Evolutionary conservation across 441 rosid genomes (phyloP).

Genomic region (Pelargonium australe): DNA sequence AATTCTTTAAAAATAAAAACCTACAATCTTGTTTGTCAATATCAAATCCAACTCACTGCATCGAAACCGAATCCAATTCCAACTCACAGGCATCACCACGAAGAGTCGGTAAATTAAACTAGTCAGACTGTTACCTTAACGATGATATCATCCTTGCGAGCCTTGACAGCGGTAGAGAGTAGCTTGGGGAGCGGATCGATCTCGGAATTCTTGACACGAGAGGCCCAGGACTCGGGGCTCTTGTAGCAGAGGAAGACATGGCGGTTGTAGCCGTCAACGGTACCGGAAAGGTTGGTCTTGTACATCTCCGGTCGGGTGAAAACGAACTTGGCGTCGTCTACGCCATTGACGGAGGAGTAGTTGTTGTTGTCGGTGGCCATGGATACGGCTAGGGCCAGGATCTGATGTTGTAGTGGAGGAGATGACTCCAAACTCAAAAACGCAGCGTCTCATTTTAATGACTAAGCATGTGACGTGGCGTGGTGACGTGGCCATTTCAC

Average conservation of each 20-base stretch:
- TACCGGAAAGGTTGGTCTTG: conserved; percentile 45
- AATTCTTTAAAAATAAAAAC: too few species aligned
- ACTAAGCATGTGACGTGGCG: too few species aligned
- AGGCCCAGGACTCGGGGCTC: conserved; percentile 51
- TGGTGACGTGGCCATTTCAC: too few species aligned
- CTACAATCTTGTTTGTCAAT: not conserved
- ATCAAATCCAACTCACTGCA: conserved; percentile 5
- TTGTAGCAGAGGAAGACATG: conserved; percentile 71
- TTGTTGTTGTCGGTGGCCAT: conserved; percentile 9
- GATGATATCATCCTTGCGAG: conserved; percentile 53
- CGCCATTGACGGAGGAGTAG: conserved; percentile 15
- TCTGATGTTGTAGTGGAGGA: too few species aligned
- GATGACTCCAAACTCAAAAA: too few species aligned
- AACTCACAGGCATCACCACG: not conserved
- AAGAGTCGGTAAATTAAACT: too few species aligned
- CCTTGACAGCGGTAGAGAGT: conserved; percentile 50
- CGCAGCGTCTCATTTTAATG: too few species aligned
- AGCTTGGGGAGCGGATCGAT: conserved; percentile 56
- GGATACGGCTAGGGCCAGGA: too few species aligned
- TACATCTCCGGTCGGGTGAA: conserved; percentile 76
- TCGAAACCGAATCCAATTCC: not conserved
- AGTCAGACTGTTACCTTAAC: conserved; percentile 36
- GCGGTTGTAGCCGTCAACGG: conserved; percentile 64
- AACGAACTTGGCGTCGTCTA: conserved; percentile 50
- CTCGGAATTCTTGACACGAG: conserved; percentile 54